Percentiles rank a stretch among this genome's conserved stretches.
Evolutionary conservation across 345 rosid species (phyloP).

Genomic region (Cardiospermum halicacabum): DNA sequence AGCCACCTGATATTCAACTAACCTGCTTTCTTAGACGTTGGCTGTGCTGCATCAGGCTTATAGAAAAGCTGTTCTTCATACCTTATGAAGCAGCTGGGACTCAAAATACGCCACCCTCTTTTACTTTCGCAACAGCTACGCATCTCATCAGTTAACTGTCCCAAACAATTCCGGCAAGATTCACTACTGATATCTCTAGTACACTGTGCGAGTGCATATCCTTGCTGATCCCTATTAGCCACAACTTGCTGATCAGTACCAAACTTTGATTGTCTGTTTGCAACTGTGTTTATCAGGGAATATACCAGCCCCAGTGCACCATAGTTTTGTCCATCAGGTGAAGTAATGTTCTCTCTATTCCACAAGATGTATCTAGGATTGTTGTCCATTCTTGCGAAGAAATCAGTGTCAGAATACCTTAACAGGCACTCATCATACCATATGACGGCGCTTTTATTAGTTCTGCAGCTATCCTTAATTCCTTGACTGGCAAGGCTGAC

Average conservation of each 20-base stretch:
- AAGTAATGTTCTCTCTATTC: neutral
- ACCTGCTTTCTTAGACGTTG: constrained; percentile 16
- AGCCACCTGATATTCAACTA: no score
- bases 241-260: neutral
- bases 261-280: neutral
- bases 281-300: neutral
- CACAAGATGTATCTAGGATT: neutral
- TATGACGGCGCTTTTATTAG: constrained; percentile 21
- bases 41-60: constrained; percentile 10
- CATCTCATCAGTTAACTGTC: neutral
- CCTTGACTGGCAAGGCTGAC: constrained; percentile 9
- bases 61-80: constrained; percentile 5
- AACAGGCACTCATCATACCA: constrained; percentile 26
- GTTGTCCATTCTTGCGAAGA: neutral
- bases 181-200: constrained; percentile 9
- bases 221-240: neutral
- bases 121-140: neutral
- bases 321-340: constrained; percentile 6
- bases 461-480: neutral
- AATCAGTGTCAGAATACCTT: constrained; percentile 24
- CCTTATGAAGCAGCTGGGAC: constrained; percentile 7
- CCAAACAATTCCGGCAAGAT: constrained; percentile 1
- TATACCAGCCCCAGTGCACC: neutral
- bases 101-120: constrained; percentile 9
- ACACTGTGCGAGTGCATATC: constrained; percentile 32